Conservation (phyloP, 2,329 filamentous ascomycete genomes). For the Monilinia vaccinii-corymbosi region DNA sequence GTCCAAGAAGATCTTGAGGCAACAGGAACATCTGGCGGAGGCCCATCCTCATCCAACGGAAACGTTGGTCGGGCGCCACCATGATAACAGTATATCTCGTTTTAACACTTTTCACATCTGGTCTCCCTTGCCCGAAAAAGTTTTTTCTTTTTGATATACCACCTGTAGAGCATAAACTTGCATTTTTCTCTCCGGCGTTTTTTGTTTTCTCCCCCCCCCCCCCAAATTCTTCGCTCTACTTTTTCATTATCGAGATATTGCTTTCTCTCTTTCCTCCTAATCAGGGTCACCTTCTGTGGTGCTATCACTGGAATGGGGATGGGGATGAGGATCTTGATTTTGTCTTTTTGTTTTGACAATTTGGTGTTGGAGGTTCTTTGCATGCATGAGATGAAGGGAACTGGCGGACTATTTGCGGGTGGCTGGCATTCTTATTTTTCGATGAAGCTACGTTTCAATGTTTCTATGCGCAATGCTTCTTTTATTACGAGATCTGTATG, state of each 20-base stretch:
- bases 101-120: background rate
- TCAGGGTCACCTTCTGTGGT: background rate
- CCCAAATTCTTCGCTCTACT: background rate
- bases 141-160: slow-evolving; percentile 1
- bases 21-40: slow-evolving; percentile 7
- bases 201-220: background rate
- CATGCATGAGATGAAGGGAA: slow-evolving; percentile 4
- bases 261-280: background rate
- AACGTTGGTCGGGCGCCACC: slow-evolving; percentile 21
- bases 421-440: slow-evolving; percentile 5
- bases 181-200: background rate
- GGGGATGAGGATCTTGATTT: slow-evolving; percentile 1
- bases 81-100: slow-evolving; percentile 12
- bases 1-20: slow-evolving; percentile 36
- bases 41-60: background rate
- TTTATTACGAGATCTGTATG: slow-evolving; percentile 8
- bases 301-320: background rate
- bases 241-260: background rate
- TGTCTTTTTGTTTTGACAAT: background rate
- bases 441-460: slow-evolving; percentile 10
- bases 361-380: slow-evolving; percentile 10
- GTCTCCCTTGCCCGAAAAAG: background rate
- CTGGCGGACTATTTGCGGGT: slow-evolving; percentile 3
- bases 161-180: slow-evolving; percentile 2
- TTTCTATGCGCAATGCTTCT: slow-evolving; percentile 7